These are phyloP conservation scores for Amauroascus niger DNA, from an alignment of 2,329 filamentous ascomycete genomes.

Conservation along the genomic window DNA sequence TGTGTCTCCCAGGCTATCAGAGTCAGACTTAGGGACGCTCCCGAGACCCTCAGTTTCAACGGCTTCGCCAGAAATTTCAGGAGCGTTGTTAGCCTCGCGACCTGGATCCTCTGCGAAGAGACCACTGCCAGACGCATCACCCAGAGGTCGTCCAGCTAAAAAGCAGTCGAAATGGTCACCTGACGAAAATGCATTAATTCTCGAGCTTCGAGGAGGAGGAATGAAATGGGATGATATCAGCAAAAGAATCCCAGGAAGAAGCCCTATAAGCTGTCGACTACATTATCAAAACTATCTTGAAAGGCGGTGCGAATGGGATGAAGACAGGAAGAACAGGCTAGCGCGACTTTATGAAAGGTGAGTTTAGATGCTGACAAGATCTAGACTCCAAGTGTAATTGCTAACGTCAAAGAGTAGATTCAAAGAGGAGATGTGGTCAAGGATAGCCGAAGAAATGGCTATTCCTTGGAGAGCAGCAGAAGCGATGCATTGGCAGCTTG, in stretches of 20 bases:
- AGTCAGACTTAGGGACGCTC: neutral
- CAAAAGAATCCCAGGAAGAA: constrained; percentile 78
- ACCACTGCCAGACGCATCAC: constrained; percentile 3
- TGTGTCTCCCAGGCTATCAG: constrained; percentile 4
- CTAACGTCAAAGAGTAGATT: constrained; percentile 50
- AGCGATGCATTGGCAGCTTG: constrained; percentile 96
- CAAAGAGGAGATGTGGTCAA: constrained; percentile 96
- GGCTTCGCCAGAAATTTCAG: constrained; percentile 6
- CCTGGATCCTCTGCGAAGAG: constrained; percentile 6
- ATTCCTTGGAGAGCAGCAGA: constrained; percentile 93
- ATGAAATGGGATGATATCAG: constrained; percentile 99
- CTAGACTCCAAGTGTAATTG: neutral
- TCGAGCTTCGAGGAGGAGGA: constrained; percentile 75
- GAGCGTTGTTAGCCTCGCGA: neutral
- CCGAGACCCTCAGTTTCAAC: constrained; percentile 1
- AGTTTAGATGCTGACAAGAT: constrained; percentile 1
- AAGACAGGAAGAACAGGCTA: constrained; percentile 94
- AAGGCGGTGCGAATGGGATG: constrained; percentile 86
- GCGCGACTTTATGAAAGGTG: constrained; percentile 92
- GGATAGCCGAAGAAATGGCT: constrained; percentile 87
- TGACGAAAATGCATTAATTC: constrained; percentile 88
- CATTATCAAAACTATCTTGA: constrained; percentile 98
- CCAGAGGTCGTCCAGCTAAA: constrained; percentile 53
- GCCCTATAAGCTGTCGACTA: constrained; percentile 84
- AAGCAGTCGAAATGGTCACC: constrained; percentile 96